Percentiles rank a stretch among this genome's conserved stretches.
These are phyloP conservation scores for Picea abies DNA, from an alignment of 83 land plant genomes.

Conservation along the genomic window DNA sequence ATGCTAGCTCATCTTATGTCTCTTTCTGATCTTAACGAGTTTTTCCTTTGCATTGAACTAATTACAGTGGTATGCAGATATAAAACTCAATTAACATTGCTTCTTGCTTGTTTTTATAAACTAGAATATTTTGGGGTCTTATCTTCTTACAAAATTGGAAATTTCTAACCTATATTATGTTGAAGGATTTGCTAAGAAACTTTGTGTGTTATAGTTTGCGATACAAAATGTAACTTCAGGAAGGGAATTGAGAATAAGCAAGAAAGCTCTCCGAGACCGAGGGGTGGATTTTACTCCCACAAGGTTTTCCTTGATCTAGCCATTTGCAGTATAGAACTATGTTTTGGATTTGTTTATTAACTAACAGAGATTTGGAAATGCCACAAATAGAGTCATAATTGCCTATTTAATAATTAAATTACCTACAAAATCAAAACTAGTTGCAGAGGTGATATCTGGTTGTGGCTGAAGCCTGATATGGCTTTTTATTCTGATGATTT, in stretches of 20 bases:
- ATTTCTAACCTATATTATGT: no score
- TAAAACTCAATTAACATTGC: not conserved
- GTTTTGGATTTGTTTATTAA: not conserved
- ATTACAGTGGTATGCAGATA: not conserved
- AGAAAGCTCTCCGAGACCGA: conserved; percentile 71
- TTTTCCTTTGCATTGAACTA: not conserved
- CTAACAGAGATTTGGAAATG: not conserved
- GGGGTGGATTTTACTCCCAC: conserved; percentile 51
- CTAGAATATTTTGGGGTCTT: not conserved
- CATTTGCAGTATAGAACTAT: not conserved
- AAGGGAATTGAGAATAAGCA: conserved; percentile 72
- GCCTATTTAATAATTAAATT: not conserved
- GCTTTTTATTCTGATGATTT: not conserved
- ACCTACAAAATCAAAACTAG: not conserved
- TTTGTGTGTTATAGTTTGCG: conserved; percentile 54
- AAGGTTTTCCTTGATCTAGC: conserved; percentile 39
- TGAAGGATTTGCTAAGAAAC: not conserved
- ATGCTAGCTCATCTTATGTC: no score
- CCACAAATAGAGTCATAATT: not conserved
- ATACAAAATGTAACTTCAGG: no score
- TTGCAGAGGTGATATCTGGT: not conserved
- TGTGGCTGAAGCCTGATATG: not conserved
- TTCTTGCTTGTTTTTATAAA: not conserved
- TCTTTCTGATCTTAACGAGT: not conserved
- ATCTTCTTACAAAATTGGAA: no score